phyloP scores from a whole-genome alignment of 83 land plant species.

The Diphasiastrum complanatum region DNA sequence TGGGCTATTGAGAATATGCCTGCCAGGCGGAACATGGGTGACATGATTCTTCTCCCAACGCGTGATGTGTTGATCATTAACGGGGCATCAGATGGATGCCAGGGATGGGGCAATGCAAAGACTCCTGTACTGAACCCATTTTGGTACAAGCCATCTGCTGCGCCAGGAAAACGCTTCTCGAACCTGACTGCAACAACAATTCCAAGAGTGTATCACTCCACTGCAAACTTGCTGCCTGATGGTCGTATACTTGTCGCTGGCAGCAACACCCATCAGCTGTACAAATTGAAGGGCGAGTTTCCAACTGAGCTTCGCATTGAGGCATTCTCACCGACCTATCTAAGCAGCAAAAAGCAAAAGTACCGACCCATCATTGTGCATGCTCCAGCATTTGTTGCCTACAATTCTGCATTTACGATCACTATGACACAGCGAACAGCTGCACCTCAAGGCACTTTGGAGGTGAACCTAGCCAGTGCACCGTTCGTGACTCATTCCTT shows the following conservation, averaged over 20 bases:
- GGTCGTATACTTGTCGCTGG: conserved; percentile 42
- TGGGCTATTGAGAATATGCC: conserved; percentile 57
- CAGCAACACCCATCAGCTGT: conserved; percentile 32
- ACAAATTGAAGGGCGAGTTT: conserved; percentile 27
- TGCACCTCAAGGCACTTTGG: too few species aligned
- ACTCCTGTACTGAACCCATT: conserved; percentile 33
- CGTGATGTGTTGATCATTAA: conserved; percentile 41
- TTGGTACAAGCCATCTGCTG: conserved; percentile 27
- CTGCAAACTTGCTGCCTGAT: conserved; percentile 40
- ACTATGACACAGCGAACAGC: too few species aligned
- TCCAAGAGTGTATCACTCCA: conserved; percentile 56
- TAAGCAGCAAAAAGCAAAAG: too few species aligned
- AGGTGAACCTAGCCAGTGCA: too few species aligned
- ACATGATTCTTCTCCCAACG: conserved; percentile 39
- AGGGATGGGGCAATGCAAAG: conserved; percentile 37
- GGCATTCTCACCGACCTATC: too few species aligned
- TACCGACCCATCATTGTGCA: too few species aligned
- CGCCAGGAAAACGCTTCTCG: conserved; percentile 22
- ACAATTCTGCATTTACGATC: too few species aligned
- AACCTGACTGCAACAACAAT: conserved; percentile 24
- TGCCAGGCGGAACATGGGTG: conserved; percentile 36
- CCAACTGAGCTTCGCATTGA: conserved; percentile 47
- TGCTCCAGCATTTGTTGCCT: too few species aligned
- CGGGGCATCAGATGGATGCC: conserved; percentile 38
- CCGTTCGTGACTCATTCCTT: too few species aligned